Conservation (phyloP, 2,329 filamentous ascomycete species). For the Phialophora macrospora region DNA sequence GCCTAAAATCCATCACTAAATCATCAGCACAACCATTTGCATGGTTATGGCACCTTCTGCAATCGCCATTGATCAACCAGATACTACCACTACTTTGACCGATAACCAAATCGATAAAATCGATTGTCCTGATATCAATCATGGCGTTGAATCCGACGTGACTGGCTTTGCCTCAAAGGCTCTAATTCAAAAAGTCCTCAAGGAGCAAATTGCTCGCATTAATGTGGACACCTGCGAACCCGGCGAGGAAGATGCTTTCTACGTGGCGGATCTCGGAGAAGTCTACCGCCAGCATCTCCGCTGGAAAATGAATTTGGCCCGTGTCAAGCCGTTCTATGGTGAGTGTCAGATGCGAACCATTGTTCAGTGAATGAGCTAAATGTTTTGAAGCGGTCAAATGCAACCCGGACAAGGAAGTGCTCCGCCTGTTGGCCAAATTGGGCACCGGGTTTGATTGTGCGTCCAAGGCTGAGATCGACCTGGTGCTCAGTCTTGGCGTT, state of each 20-base stretch:
- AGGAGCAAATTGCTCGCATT: conserved; percentile 80
- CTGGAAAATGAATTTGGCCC: conserved; percentile 92
- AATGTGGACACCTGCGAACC: conserved; percentile 86
- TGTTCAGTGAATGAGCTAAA: conserved; percentile 24
- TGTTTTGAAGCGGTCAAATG: conserved; percentile 82
- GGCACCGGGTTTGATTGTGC: conserved; percentile 98
- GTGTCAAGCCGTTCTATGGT: conserved; percentile 97
- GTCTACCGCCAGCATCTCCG: conserved; percentile 98
- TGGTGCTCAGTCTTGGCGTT: conserved; percentile 80
- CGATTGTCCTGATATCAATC: conserved; percentile 47
- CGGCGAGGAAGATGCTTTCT: conserved; percentile 97
- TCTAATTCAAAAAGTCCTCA: conserved; percentile 84
- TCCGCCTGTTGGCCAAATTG: conserved; percentile 83
- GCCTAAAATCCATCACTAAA: conserved; percentile 39
- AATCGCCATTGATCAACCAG: conserved; percentile 52
- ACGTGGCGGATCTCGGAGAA: conserved; percentile 96
- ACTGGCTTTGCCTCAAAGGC: conserved; percentile 66
- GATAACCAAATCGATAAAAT: conserved; percentile 43
- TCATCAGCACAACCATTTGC: conserved; percentile 44
- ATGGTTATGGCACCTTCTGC: conserved; percentile 76
- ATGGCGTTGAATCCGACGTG: conserved; percentile 55
- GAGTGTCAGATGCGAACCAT: conserved; percentile 45
- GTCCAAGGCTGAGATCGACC: conserved; percentile 95
- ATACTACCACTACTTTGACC: conserved; percentile 38
- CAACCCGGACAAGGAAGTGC: conserved; percentile 89